phyloP scores from a whole-genome alignment of 2,329 filamentous ascomycete species.

The Tolypocladium amazonense region DNA sequence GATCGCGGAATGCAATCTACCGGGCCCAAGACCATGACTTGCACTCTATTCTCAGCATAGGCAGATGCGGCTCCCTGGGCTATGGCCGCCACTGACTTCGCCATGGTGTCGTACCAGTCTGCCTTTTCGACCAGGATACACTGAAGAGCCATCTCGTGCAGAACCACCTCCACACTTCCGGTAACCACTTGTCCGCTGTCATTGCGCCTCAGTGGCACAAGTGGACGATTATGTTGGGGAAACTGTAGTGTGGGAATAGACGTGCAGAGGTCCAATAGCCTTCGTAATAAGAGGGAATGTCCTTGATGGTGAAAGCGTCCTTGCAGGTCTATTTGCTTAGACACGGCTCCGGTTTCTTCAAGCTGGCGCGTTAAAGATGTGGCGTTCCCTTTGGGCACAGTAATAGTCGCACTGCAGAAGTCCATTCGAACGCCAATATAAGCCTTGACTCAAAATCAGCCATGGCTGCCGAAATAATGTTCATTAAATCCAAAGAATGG shows the following conservation, averaged over 20 bases:
- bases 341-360: not conserved
- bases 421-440: not conserved
- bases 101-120: not conserved
- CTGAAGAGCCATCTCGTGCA: constrained; percentile 1
- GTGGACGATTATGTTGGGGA: not conserved
- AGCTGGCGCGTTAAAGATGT: not conserved
- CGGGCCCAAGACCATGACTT: not conserved
- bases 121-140: not conserved
- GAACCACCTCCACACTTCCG: not conserved
- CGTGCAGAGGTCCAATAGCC: not conserved
- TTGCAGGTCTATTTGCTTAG: not conserved
- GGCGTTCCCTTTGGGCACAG: not conserved
- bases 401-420: not conserved
- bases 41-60: not conserved
- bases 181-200: not conserved
- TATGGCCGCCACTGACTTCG: not conserved
- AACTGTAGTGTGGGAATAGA: not conserved
- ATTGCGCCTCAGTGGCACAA: not conserved
- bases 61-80: not conserved
- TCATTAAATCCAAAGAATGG: not conserved
- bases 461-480: not conserved
- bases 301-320: not conserved
- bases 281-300: not conserved
- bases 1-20: not conserved
- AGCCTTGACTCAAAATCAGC: not conserved